A percentile compares a stretch with the other conserved stretches of the same genome.
These are phyloP conservation scores for Osmanthus fragrans DNA, from an alignment of 257 asterid genomes.

Conservation along the genomic window DNA sequence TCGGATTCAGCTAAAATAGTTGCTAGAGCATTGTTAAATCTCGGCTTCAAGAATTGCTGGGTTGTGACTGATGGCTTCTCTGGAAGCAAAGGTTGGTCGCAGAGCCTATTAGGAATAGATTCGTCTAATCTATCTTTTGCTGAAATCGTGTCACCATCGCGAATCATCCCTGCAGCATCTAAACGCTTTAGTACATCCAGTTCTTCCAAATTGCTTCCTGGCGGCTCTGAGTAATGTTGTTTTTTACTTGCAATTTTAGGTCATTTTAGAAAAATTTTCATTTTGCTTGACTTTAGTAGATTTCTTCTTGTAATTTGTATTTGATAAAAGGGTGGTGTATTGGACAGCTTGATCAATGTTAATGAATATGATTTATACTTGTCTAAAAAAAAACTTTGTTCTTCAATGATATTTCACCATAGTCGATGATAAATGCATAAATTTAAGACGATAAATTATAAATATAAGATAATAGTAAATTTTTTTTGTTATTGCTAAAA, in stretches of 20 bases:
- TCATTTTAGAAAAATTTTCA: not conserved
- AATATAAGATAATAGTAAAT: too few species aligned
- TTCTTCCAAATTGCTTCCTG: conserved; percentile 74
- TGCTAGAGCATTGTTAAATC: conserved; percentile 73
- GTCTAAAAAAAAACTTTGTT: not conserved
- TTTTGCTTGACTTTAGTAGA: not conserved
- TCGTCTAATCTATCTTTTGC: conserved; percentile 68
- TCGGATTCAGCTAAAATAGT: conserved; percentile 80
- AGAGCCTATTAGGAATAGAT: conserved; percentile 82
- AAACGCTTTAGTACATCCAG: conserved; percentile 57
- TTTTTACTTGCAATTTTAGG: not conserved
- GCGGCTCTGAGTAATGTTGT: conserved; percentile 52
- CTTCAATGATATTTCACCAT: not conserved
- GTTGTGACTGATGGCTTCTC: conserved; percentile 83
- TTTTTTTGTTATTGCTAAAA: too few species aligned
- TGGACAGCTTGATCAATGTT: not conserved
- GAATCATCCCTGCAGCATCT: conserved; percentile 59
- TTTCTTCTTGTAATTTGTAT: not conserved
- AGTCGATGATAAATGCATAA: not conserved
- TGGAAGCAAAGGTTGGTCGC: conserved; percentile 90
- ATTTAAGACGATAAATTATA: too few species aligned
- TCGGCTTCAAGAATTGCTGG: conserved; percentile 91
- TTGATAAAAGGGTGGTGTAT: not conserved
- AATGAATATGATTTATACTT: not conserved
- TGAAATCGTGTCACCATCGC: conserved; percentile 73